phyloP scores from a whole-genome alignment of 2,329 filamentous ascomycete species.

The Clonostachys solani region DNA sequence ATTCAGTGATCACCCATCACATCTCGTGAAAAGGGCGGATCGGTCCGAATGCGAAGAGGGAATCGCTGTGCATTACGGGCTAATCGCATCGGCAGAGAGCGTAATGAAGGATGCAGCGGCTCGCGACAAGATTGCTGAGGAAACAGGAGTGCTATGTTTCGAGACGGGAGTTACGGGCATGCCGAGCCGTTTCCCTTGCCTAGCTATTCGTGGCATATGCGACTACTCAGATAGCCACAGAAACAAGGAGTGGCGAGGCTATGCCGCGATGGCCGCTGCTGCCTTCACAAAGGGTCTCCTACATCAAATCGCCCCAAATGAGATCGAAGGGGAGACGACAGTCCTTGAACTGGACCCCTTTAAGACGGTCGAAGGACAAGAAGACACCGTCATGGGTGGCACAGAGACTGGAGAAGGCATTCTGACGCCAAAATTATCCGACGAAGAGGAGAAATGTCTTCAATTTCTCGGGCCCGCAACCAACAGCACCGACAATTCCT shows the following conservation, averaged over 20 bases:
- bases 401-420: constrained; percentile 1
- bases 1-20: too few species aligned
- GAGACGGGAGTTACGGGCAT: constrained; percentile 4
- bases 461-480: constrained; percentile 7
- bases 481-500: constrained; percentile 5
- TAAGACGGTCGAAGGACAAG: neutral
- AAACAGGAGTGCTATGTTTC: constrained; percentile 1
- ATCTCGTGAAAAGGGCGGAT: too few species aligned
- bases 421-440: neutral
- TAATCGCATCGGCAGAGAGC: constrained; percentile 6
- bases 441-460: constrained; percentile 6
- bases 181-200: constrained; percentile 13
- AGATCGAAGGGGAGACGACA: neutral
- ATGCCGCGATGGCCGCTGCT: constrained; percentile 15
- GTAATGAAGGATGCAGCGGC: constrained; percentile 1
- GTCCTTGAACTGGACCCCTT: neutral
- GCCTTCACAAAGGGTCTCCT: constrained; percentile 14
- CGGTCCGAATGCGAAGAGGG: neutral
- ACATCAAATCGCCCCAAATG: neutral
- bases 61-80: constrained; percentile 3
- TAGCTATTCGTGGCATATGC: constrained; percentile 22
- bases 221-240: constrained; percentile 25
- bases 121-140: neutral
- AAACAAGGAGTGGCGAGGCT: constrained; percentile 18
- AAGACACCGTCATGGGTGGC: neutral